Conservation (phyloP, 2,329 filamentous ascomycete genomes). For the Pestalotiopsis sp. region DNA sequence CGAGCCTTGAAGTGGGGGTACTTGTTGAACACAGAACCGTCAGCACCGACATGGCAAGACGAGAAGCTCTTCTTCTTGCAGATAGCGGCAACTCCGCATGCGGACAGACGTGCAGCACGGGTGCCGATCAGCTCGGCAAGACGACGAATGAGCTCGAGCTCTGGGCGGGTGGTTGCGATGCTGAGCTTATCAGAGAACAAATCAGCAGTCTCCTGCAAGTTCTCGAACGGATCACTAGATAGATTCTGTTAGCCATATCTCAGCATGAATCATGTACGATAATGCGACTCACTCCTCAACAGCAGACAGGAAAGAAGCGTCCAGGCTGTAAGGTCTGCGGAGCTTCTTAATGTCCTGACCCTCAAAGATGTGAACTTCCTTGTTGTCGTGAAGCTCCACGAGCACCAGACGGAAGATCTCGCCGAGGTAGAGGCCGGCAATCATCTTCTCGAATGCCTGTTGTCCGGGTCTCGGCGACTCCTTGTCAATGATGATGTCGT, state of each 20-base stretch:
- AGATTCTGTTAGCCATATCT: conserved; percentile 20
- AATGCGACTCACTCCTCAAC: conserved; percentile 74
- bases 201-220: conserved; percentile 84
- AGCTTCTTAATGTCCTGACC: conserved; percentile 79
- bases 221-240: conserved; percentile 84
- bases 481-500: conserved; percentile 85
- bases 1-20: conserved; percentile 97
- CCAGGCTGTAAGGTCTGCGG: conserved; percentile 83
- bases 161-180: conserved; percentile 69
- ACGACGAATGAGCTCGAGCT: conserved; percentile 86
- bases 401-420: conserved; percentile 91
- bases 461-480: conserved; percentile 91
- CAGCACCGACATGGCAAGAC: conserved; percentile 90
- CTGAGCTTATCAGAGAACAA: conserved; percentile 76
- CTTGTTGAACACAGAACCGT: conserved; percentile 98
- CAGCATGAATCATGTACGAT: not conserved
- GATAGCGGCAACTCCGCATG: conserved; percentile 94
- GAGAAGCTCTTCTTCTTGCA: conserved; percentile 93
- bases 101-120: conserved; percentile 86
- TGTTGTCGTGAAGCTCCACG: conserved; percentile 80
- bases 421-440: conserved; percentile 89
- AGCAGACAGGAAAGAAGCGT: conserved; percentile 88
- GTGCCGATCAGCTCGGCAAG: conserved; percentile 94
- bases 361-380: conserved; percentile 74
- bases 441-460: conserved; percentile 98